phyloP scores from a whole-genome alignment of 768 basidiomycete species.

The Auricularia heimuer region DNA sequence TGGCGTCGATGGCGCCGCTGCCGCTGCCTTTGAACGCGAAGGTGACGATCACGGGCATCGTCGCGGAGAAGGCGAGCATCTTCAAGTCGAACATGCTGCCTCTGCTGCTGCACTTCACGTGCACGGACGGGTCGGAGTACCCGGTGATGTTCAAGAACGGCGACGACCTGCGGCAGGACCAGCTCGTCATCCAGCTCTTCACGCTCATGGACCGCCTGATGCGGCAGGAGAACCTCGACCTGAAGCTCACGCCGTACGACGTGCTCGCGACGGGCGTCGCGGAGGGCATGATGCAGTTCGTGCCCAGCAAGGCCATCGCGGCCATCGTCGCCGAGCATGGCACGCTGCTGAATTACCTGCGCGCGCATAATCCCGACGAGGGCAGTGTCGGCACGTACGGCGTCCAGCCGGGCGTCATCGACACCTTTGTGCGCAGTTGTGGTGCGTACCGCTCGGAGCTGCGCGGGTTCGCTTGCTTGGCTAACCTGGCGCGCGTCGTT shows the following conservation, averaged over 20 bases:
- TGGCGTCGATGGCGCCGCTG: slow-evolving; percentile 65
- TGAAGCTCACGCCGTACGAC: slow-evolving; percentile 84
- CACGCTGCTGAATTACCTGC: slow-evolving; percentile 76
- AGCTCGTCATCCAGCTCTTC: slow-evolving; percentile 96
- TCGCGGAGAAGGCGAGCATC: slow-evolving; percentile 84
- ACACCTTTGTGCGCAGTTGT: slow-evolving; percentile 94
- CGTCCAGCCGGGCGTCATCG: slow-evolving; percentile 88
- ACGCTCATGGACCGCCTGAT: slow-evolving; percentile 93
- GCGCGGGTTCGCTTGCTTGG: slow-evolving; percentile 4
- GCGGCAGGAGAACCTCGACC: slow-evolving; percentile 88
- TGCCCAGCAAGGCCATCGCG: slow-evolving; percentile 91
- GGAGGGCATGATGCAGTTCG: slow-evolving; percentile 95
- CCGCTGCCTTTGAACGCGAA: slow-evolving; percentile 89
- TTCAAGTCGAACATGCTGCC: slow-evolving; percentile 98
- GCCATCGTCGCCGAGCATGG: slow-evolving; percentile 90
- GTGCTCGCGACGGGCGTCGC: slow-evolving; percentile 85
- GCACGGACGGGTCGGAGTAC: slow-evolving; percentile 74
- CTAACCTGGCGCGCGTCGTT: slow-evolving; percentile 8
- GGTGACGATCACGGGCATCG: slow-evolving; percentile 75
- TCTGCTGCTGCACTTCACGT: slow-evolving; percentile 82
- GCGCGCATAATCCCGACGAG: slow-evolving; percentile 83
- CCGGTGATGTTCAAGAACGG: slow-evolving; percentile 98
- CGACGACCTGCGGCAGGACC: slow-evolving; percentile 97
- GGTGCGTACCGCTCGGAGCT: slow-evolving; percentile 41
- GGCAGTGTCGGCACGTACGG: slow-evolving; percentile 91